Evolutionary conservation across 345 rosid species (phyloP).

Genomic region (Balakata baccata): DNA sequence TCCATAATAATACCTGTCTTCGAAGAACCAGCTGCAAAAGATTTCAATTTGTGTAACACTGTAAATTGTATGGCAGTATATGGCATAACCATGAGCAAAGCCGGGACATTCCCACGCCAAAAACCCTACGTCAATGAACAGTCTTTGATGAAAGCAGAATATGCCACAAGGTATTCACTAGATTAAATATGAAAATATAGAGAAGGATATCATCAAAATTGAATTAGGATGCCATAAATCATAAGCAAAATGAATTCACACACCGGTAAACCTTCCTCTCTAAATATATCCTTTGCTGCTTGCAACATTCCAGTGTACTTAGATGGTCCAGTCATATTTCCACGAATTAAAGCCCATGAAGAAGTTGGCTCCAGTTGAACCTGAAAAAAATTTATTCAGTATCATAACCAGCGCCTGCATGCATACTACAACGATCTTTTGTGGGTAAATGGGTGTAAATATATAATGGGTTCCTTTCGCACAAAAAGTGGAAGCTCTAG

Average conservation of each 20-base stretch:
- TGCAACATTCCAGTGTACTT: conserved; percentile 91
- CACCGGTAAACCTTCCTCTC: conserved; percentile 93
- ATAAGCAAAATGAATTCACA: conserved; percentile 11
- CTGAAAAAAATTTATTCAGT: conserved; percentile 35
- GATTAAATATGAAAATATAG: not conserved
- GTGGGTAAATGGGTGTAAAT: not conserved
- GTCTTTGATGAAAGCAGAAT: conserved; percentile 14
- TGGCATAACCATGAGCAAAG: conserved; percentile 98
- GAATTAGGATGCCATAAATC: not conserved
- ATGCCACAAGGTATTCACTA: not conserved
- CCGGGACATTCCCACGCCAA: conserved; percentile 99
- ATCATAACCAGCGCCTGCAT: not conserved
- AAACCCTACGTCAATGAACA: conserved; percentile 65
- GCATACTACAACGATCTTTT: not conserved
- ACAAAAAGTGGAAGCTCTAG: not conserved
- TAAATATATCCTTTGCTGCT: conserved; percentile 79
- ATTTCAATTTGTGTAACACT: conserved; percentile 73
- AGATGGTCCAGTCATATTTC: conserved; percentile 47
- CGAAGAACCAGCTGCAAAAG: conserved; percentile 79
- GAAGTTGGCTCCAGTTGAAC: conserved; percentile 93
- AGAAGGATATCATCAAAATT: not conserved
- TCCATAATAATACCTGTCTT: conserved; percentile 53
- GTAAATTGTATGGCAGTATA: conserved; percentile 91
- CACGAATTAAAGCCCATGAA: conserved; percentile 62
- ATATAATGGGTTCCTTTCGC: not conserved